phyloP scores from a whole-genome alignment of 2,329 filamentous ascomycete species.

The Penicillium aurantiogriseum region DNA sequence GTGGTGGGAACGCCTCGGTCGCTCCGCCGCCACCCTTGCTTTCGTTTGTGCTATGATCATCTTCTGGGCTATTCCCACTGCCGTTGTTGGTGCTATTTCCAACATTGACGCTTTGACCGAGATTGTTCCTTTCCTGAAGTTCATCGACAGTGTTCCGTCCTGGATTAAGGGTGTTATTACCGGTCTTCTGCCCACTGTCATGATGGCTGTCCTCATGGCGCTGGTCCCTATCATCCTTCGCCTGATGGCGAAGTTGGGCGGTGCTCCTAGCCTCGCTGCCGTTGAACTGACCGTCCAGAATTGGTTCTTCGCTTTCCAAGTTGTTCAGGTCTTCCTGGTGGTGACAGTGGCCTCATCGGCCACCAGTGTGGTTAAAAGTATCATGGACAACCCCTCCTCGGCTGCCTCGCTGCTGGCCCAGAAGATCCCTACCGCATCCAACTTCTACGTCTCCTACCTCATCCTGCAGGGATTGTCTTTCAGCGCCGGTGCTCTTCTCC shows the following conservation, averaged over 20 bases:
- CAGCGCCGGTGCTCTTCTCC: constrained; percentile 70
- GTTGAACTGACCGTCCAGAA: constrained; percentile 89
- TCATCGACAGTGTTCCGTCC: constrained; percentile 68
- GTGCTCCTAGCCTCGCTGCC: constrained; percentile 73
- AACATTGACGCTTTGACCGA: constrained; percentile 71
- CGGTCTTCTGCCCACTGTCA: constrained; percentile 76
- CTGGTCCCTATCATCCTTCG: constrained; percentile 75
- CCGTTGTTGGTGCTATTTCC: constrained; percentile 78
- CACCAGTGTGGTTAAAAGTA: constrained; percentile 62
- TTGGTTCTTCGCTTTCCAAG: constrained; percentile 70
- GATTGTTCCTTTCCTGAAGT: constrained; percentile 66
- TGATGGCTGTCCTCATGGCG: constrained; percentile 80
- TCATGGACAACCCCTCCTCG: constrained; percentile 61
- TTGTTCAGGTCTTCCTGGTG: constrained; percentile 89
- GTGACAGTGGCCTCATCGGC: constrained; percentile 80
- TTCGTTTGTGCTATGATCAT: constrained; percentile 76
- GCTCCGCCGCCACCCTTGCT: constrained; percentile 65
- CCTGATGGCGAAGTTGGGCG: constrained; percentile 76
- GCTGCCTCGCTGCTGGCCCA: constrained; percentile 66
- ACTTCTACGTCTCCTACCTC: constrained; percentile 95
- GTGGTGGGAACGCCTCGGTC: constrained; percentile 81
- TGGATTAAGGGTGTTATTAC: constrained; percentile 78
- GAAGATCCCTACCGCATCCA: constrained; percentile 78
- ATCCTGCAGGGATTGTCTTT: constrained; percentile 85
- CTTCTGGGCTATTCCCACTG: constrained; percentile 80